Evolutionary conservation across 2,329 filamentous ascomycete species (phyloP), one percentile per base, ranked within the genome.

Genomic region (Zelopaecilomyces penicillatus): DNA sequence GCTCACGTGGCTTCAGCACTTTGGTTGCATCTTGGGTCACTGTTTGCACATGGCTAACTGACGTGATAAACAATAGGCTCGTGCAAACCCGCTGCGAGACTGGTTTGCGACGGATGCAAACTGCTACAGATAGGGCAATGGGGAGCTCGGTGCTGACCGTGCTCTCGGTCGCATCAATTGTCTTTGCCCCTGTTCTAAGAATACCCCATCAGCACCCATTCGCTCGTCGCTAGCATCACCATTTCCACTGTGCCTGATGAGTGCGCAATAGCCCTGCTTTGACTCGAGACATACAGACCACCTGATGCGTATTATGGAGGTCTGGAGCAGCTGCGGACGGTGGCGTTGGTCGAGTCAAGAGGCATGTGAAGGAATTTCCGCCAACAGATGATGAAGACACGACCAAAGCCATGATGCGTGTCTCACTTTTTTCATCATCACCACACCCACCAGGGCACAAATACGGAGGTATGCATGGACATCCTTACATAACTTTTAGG

Each of bases 401-500:
- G 44, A 43, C 42, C 46, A 44, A 50, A 49, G 52, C 50, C 49
- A 48, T 52, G 43, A 50, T 53, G 54, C 41, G 41, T 57, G 54
- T 58, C 54, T 58, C 54, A 56, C 41, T 51, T 53, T 46, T 40
- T 49, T 46, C 49, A 46, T 39, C 46, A 34, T 19, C 38, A 33
- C 43, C 19, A 19, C 19, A 19, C 19, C 19, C 19, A 19, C 19
- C 19, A 19, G 19, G 19, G 19, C 19, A 19, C 19, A 19, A 19
- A 19, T 19, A 19, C 19, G 19, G 19, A 19, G 19, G 19, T 19
- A 3, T 19, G 19, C 19, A 19, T 19, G 19, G 19, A 19, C 19
- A 19, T 19, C 19, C 19, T 19, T 19, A 19, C 19, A 19, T 19
- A 19, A 19, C 19, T 19, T 19, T 19, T 19, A 19, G 19, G 19